These are phyloP conservation scores for Trypanosoma cruzi DNA, from an alignment of 208 protist species.

Conservation along the genomic window DNA sequence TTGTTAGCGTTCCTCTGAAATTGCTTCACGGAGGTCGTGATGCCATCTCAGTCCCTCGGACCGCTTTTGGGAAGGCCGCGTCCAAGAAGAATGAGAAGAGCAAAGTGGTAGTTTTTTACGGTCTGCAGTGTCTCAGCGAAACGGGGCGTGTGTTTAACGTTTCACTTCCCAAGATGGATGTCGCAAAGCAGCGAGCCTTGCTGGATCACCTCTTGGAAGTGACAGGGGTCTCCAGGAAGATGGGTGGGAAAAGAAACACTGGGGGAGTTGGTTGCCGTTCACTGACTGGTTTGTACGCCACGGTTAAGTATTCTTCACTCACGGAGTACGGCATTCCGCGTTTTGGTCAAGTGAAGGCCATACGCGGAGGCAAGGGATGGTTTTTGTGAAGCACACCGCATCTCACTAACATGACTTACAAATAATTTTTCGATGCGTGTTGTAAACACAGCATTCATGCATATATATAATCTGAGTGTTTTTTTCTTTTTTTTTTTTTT, in stretches of 20 bases:
- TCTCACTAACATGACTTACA: not conserved
- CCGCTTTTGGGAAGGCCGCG: slow-evolving; percentile 4
- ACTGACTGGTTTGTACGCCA: slow-evolving; percentile 83
- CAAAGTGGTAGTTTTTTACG: slow-evolving; percentile 65
- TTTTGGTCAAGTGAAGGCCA: slow-evolving; percentile 85
- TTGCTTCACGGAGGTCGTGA: slow-evolving; percentile 16
- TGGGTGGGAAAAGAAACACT: slow-evolving; percentile 10
- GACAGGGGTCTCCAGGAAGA: slow-evolving; percentile 20
- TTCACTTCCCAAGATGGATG: slow-evolving; percentile 65
- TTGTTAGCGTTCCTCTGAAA: slow-evolving; percentile 50
- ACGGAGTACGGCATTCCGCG: slow-evolving; percentile 87
- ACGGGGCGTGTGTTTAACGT: slow-evolving; percentile 84
- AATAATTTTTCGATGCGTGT: not conserved
- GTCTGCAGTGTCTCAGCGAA: slow-evolving; percentile 79
- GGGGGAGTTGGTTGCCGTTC: slow-evolving; percentile 19
- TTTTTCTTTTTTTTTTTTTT: no score
- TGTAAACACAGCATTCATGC: no score
- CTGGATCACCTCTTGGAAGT: slow-evolving; percentile 65
- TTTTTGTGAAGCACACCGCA: slow-evolving; percentile 44
- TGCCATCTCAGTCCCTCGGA: slow-evolving; percentile 35
- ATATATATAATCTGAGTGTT: not conserved
- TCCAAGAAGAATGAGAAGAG: slow-evolving; percentile 13
- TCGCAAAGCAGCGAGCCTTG: slow-evolving; percentile 53
- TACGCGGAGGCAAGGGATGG: slow-evolving; percentile 88
- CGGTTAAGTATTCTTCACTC: slow-evolving; percentile 79